These are phyloP conservation scores for Boletus rufocinnamomeus DNA, from an alignment of 768 basidiomycete species.

Conservation along the genomic window DNA sequence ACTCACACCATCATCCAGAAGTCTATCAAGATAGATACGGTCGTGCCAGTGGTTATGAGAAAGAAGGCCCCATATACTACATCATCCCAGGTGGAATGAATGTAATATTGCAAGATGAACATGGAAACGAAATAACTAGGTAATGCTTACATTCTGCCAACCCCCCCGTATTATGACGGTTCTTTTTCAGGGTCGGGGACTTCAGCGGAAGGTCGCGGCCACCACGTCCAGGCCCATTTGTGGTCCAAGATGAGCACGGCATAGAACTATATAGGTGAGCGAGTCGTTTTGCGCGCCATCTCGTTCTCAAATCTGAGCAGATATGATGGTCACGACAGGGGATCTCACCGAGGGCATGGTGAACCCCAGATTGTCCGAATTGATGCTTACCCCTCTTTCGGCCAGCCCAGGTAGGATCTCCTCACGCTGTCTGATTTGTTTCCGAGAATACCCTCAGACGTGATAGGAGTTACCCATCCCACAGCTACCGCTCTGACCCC, in stretches of 20 bases:
- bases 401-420: slow-evolving; percentile 22
- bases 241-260: slow-evolving; percentile 63
- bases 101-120: slow-evolving; percentile 67
- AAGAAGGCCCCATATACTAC: slow-evolving; percentile 48
- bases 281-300: neutral
- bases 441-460: slow-evolving; percentile 19
- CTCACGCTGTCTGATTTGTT: neutral
- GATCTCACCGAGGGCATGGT: slow-evolving; percentile 23
- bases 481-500: slow-evolving; percentile 24
- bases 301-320: slow-evolving; percentile 17
- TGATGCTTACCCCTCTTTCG: slow-evolving; percentile 24
- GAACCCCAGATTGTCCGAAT: slow-evolving; percentile 32
- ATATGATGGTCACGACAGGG: slow-evolving; percentile 30
- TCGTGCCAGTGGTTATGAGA: slow-evolving; percentile 19
- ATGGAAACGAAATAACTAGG: slow-evolving; percentile 66
- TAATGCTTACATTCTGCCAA: slow-evolving; percentile 23
- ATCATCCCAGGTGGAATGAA: slow-evolving; percentile 66
- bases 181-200: slow-evolving; percentile 49
- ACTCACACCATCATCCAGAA: slow-evolving; percentile 31
- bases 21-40: slow-evolving; percentile 25
- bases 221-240: slow-evolving; percentile 42
- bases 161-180: neutral
- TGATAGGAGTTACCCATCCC: slow-evolving; percentile 29
- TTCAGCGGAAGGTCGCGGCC: slow-evolving; percentile 38
- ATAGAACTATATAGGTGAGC: slow-evolving; percentile 58